Evolutionary conservation across 768 basidiomycete genomes (phyloP).

Genomic region (Collybiopsis luxurians): DNA sequence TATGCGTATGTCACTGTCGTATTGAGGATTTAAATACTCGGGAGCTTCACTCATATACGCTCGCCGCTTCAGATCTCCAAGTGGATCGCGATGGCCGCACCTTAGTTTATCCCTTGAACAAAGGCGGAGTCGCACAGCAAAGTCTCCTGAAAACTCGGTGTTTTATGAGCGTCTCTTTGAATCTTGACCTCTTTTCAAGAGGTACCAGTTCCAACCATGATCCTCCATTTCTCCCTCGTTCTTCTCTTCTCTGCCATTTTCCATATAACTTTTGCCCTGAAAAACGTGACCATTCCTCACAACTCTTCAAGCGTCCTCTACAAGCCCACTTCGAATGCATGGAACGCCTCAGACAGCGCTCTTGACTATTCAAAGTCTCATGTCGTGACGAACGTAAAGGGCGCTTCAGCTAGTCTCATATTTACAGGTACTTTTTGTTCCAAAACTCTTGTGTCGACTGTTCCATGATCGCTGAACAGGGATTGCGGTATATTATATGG

Average conservation of each 20-base stretch:
- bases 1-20: too few relatives aligned
- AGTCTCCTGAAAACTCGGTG: too few relatives aligned
- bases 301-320: background rate
- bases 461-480: background rate
- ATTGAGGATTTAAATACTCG: too few relatives aligned
- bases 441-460: background rate
- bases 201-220: too few relatives aligned
- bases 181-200: too few relatives aligned
- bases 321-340: background rate
- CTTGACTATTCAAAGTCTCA: conserved; percentile 5
- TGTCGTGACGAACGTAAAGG: background rate
- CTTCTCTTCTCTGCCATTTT: background rate
- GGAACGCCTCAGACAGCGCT: background rate
- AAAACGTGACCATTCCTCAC: background rate
- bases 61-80: too few relatives aligned
- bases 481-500: background rate
- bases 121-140: too few relatives aligned
- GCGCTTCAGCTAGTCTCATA: background rate
- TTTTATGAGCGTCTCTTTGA: too few relatives aligned
- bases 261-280: background rate
- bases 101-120: too few relatives aligned
- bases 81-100: too few relatives aligned
- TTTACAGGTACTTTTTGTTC: background rate
- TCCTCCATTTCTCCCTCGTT: background rate
- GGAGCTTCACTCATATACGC: too few relatives aligned